These are phyloP conservation scores for Pisolithus tinctorius DNA, from an alignment of 768 basidiomycete genomes.

Conservation along the genomic window DNA sequence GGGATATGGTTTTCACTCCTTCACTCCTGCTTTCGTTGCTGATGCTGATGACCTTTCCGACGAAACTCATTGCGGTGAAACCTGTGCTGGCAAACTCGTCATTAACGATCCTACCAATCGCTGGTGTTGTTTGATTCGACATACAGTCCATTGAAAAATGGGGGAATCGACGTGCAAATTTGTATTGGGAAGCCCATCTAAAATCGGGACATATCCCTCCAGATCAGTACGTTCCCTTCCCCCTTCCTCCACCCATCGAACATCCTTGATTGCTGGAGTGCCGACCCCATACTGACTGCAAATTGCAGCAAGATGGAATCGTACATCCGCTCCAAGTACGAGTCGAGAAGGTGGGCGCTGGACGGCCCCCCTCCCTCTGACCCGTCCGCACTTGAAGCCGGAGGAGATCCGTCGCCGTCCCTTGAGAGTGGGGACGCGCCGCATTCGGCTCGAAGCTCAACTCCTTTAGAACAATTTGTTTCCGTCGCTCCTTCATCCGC, in stretches of 20 bases:
- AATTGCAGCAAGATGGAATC: constrained; percentile 90
- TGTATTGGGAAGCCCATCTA: constrained; percentile 96
- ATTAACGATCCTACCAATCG: no score
- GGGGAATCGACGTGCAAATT: constrained; percentile 89
- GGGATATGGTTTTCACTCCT: no score
- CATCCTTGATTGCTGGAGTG: no score
- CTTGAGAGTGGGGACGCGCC: no score
- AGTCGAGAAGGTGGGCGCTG: constrained; percentile 86
- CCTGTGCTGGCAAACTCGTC: no score
- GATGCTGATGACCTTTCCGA: neutral
- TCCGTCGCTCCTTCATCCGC: neutral
- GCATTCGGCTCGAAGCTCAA: neutral
- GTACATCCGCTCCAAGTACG: constrained; percentile 96
- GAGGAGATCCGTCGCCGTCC: constrained; percentile 7
- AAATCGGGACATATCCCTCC: constrained; percentile 87
- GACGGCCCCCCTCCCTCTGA: constrained; percentile 82
- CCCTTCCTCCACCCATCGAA: neutral
- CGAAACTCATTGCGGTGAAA: no score
- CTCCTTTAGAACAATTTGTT: neutral
- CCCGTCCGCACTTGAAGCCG: constrained; percentile 66
- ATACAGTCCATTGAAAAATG: constrained; percentile 78
- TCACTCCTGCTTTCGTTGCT: neutral
- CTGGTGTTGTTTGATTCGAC: neutral
- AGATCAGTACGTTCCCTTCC: constrained; percentile 69
- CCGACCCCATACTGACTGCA: no score